These are phyloP conservation scores for Cyamopsis tetragonoloba DNA, from an alignment of 306 rosid genomes.

Conservation along the genomic window DNA sequence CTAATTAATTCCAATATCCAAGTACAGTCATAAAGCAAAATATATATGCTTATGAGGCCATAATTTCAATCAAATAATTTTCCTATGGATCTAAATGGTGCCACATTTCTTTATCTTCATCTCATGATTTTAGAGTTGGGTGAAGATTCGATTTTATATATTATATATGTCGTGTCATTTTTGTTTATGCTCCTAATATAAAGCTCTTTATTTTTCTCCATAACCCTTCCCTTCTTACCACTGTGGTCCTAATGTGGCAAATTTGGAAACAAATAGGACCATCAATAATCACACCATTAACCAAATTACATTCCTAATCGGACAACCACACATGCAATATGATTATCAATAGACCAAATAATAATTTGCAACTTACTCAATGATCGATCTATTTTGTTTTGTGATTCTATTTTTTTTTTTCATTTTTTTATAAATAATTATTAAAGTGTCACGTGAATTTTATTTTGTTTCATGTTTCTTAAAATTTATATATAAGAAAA, in stretches of 20 bases:
- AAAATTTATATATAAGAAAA: too few relatives aligned
- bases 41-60: neutral
- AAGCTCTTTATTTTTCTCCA: constrained; percentile 27
- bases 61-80: neutral
- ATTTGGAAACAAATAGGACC: constrained; percentile 17
- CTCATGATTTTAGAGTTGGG: constrained; percentile 25
- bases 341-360: constrained; percentile 13
- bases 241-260: constrained; percentile 40
- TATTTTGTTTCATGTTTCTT: too few relatives aligned
- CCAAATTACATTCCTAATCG: constrained; percentile 38
- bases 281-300: constrained; percentile 19
- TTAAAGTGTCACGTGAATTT: too few relatives aligned
- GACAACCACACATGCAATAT: constrained; percentile 43
- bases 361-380: constrained; percentile 17
- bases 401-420: too few relatives aligned
- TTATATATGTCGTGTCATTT: constrained; percentile 36
- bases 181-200: constrained; percentile 30
- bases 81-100: constrained; percentile 36
- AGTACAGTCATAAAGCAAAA: constrained; percentile 18
- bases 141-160: constrained; percentile 39
- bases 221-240: neutral
- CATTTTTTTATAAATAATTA: too few relatives aligned
- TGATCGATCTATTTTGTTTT: too few relatives aligned
- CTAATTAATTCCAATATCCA: too few relatives aligned
- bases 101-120: constrained; percentile 27